These are phyloP conservation scores for Didymosphaeria variabile DNA, from an alignment of 2,329 filamentous ascomycete genomes.

Conservation along the genomic window DNA sequence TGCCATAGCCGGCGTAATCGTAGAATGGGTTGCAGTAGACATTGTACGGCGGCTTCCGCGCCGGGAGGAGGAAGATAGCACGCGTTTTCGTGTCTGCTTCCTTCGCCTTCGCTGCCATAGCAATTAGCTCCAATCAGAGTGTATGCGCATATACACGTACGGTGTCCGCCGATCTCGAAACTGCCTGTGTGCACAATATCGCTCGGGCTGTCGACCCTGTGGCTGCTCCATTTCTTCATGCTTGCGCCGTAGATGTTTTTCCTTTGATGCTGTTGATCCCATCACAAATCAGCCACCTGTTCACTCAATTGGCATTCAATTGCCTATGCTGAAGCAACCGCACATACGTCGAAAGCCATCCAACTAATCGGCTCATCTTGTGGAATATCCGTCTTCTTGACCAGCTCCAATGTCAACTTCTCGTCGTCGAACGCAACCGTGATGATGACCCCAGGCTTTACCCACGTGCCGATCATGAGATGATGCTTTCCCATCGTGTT, in stretches of 20 bases:
- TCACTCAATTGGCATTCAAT: not conserved
- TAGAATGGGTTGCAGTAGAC: slow-evolving; percentile 95
- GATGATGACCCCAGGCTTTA: slow-evolving; percentile 87
- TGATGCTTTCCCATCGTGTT: slow-evolving; percentile 76
- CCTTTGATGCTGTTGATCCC: slow-evolving; percentile 69
- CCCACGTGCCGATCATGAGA: slow-evolving; percentile 93
- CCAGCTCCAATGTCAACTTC: slow-evolving; percentile 73
- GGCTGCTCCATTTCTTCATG: slow-evolving; percentile 94
- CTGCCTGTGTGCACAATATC: slow-evolving; percentile 78
- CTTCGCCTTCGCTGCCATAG: slow-evolving; percentile 68
- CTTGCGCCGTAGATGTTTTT: slow-evolving; percentile 89
- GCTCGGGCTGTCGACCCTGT: slow-evolving; percentile 76
- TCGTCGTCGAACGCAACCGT: slow-evolving; percentile 89
- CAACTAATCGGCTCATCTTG: slow-evolving; percentile 89
- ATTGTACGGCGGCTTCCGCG: slow-evolving; percentile 77
- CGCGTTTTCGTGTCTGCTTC: slow-evolving; percentile 79
- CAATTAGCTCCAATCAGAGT: slow-evolving; percentile 11
- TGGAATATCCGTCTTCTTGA: slow-evolving; percentile 84
- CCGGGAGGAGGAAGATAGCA: slow-evolving; percentile 87
- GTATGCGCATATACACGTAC: slow-evolving; percentile 59
- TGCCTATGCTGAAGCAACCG: not conserved
- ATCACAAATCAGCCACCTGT: slow-evolving; percentile 24
- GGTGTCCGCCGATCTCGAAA: slow-evolving; percentile 78
- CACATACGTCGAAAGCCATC: slow-evolving; percentile 86
- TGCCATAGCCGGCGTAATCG: slow-evolving; percentile 81